Base-by-base conservation (phyloP, 2,329 filamentous ascomycete species). In the Aspergillus sp. region DNA sequence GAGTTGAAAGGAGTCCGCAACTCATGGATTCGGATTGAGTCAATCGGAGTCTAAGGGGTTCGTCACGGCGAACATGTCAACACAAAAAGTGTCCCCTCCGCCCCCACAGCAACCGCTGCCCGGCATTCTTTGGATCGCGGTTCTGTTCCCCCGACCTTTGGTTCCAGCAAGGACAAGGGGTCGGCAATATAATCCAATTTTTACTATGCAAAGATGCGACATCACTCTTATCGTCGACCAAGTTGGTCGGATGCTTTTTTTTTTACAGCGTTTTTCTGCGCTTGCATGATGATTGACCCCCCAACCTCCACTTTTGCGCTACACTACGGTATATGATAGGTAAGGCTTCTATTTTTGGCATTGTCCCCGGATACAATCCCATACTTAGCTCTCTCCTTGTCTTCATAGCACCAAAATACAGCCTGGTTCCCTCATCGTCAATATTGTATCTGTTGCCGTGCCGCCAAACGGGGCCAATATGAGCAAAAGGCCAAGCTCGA, bases 51-150 rank as follows among this genome's bases (percentile, higher is more conserved):
- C 30, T 30, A 56, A 52, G 55, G 55, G 55, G 56, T 54, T 58
- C 55, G 43, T 36, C 52, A n/a, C 26, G 38, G 24, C 48, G 41
- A 45, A 42, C 9, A 55, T 60, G 60, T 66, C 63, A 64, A 66
- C 62, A 66, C 20, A 24, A 32, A 48, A 65, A 60, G 36, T 38
- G 56, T 56, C 32, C 48, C 45, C 56, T 48, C 50, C 51, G 44
- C 60, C 64, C 62, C 64, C 64, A 66, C 61, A 66, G 64, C 63
- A 66, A 66, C 63, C 63, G 51, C 56, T 52, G 49, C 30, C 45
- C 32, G 24, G 22, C 55, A 57, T 57, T 57, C 55, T 54, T 54
- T 61, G 48, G 44, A 47, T 45, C 51, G 48, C 39, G 53, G 45
- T 58, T 52, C 59, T 56, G 48, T 24, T 3, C 48, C 51, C 38